Evolutionary conservation across 2,329 filamentous ascomycete genomes (phyloP).

Genomic region (Uncinocarpus reesii): DNA sequence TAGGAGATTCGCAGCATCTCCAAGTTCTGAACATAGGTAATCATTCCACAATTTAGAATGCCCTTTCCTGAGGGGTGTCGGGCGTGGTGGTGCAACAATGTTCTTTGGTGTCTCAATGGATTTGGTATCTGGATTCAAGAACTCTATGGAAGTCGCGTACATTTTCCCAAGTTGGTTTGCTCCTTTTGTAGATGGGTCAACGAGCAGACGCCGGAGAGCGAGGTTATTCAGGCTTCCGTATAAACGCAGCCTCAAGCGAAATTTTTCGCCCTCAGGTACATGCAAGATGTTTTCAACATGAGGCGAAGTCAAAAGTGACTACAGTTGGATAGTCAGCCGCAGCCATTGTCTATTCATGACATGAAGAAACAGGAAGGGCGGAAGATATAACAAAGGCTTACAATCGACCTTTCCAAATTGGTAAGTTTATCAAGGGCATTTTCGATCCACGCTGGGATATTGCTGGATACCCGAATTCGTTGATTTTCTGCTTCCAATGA

Average conservation of each 20-base stretch:
- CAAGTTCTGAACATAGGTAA: conserved; percentile 26
- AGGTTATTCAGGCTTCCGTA: conserved; percentile 19
- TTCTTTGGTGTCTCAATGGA: conserved; percentile 16
- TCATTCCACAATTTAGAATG: conserved; percentile 26
- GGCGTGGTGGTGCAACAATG: conserved; percentile 17
- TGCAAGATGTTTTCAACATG: conserved; percentile 19
- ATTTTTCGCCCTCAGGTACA: conserved; percentile 4
- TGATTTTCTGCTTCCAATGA: conserved; percentile 18
- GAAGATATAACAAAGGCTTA: conserved; percentile 16
- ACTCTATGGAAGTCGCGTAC: conserved; percentile 20
- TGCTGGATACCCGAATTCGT: conserved; percentile 23
- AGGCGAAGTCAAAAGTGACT: conserved; percentile 20
- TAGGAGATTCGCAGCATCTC: conserved; percentile 21
- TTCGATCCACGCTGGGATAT: conserved; percentile 20
- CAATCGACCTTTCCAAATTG: conserved; percentile 24
- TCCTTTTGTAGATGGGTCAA: conserved; percentile 17
- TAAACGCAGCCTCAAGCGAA: conserved; percentile 17
- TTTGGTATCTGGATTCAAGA: conserved; percentile 17
- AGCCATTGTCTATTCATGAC: not conserved
- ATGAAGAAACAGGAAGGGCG: not conserved
- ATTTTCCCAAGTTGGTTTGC: conserved; percentile 19
- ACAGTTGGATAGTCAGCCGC: not conserved
- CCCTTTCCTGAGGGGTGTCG: conserved; percentile 18
- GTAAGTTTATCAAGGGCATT: conserved; percentile 23
- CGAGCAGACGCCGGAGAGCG: conserved; percentile 20